Base-by-base conservation (phyloP, 352 stramenopile genomes). In the Phytophthora sp. region DNA sequence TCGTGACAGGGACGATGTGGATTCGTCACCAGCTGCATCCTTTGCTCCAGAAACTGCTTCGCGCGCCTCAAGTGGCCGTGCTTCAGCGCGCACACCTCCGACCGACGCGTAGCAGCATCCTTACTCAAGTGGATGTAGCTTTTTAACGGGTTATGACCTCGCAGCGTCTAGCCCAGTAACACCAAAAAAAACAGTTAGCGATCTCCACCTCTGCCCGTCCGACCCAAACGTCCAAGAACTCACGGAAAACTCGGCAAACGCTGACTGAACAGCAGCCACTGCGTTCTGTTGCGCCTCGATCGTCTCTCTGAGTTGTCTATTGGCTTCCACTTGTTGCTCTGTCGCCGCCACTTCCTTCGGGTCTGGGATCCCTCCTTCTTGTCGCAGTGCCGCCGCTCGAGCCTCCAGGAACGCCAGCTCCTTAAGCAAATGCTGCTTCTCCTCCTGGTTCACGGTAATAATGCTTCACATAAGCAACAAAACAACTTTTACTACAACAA, bases 171-270 rank as follows among this genome's bases (percentile, higher is more conserved):
- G n/a, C n/a, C 48, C 53, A 38, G 18, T 9, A 34, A 60, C 1
- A 34, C 26, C 45, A 30, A 26, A 3, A 44, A 8, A 0, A 18
- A 53, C 12, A 52, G 4, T 17, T 50, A 10, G 31, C 23, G 44
- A 10, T 11, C 15, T 32, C 10, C 21, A 17, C 5, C 13, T 38
- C 13, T 13, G 13, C 5, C 17, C 31, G 8, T 15, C 17, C 46
- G 23, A 24, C 20, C 56, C 15, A 39, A 54, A 31, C 10, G 23
- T 15, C 11, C 32, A 41, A 11, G 2, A 58, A 44, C 35, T 32
- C 17, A 81, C 72, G 62, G 72, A 61, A 53, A 76, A 82, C 50
- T 75, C 70, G 7, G 54, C 43, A 32, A 75, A 56, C 9, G 66
- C 65, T n/a, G 54, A 69, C 5, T 63, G 48, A 5, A 63, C 48